These are phyloP conservation scores for Cladosporium sp. DNA, from an alignment of 2,329 filamentous ascomycete genomes.

Conservation along the genomic window DNA sequence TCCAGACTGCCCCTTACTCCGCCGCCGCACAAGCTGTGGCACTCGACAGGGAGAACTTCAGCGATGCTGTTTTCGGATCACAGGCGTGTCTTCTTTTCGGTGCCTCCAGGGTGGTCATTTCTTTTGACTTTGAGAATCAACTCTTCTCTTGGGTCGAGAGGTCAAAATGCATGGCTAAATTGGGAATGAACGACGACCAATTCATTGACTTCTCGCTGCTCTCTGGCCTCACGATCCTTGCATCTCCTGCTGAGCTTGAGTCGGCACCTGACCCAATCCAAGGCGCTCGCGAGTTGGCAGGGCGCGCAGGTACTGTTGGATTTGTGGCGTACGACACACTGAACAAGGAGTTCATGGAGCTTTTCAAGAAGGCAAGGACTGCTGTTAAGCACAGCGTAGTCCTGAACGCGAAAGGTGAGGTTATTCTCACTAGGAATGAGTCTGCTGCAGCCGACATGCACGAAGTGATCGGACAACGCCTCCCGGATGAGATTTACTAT, in stretches of 20 bases:
- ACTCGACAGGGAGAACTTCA: conserved; percentile 63
- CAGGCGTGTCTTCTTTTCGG: conserved; percentile 83
- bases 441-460: conserved; percentile 77
- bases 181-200: conserved; percentile 62
- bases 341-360: conserved; percentile 80
- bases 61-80: conserved; percentile 74
- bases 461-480: conserved; percentile 81
- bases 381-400: conserved; percentile 83
- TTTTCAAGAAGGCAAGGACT: conserved; percentile 80
- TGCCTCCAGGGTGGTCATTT: conserved; percentile 67
- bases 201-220: conserved; percentile 82
- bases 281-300: conserved; percentile 74
- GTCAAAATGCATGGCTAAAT: conserved; percentile 55
- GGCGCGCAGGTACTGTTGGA: conserved; percentile 61
- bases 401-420: conserved; percentile 69
- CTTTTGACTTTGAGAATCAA: conserved; percentile 63
- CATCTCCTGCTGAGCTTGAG: conserved; percentile 54
- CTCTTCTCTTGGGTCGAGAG: conserved; percentile 58
- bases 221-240: conserved; percentile 69
- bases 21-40: conserved; percentile 72
- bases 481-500: conserved; percentile 85
- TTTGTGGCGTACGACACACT: conserved; percentile 63
- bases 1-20: conserved; percentile 80
- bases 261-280: conserved; percentile 51
- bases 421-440: conserved; percentile 68